phyloP scores from a whole-genome alignment of 768 basidiomycete genomes.

The Coprinellus micaceus region DNA sequence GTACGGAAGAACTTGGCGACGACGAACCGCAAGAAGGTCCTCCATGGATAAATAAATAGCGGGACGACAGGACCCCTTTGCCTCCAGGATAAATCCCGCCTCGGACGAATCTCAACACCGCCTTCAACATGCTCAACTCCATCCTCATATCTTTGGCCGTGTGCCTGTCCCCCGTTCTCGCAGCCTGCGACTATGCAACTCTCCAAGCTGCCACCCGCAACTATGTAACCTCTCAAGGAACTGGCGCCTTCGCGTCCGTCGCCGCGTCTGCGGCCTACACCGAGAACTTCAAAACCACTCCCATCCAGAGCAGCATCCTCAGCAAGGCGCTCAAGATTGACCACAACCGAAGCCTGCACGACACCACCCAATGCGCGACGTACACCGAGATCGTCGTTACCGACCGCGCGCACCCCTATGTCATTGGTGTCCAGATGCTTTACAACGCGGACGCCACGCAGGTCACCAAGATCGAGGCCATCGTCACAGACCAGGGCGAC shows the following conservation, averaged over 20 bases:
- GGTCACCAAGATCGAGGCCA: constrained; percentile 4
- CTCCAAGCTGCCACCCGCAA: constrained; percentile 4
- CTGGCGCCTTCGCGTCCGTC: neutral
- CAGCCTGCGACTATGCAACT: constrained; percentile 3
- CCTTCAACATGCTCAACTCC: neutral
- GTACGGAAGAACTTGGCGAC: neutral
- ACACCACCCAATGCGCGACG: constrained; percentile 8
- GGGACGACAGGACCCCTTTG: too few relatives aligned
- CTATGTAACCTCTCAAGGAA: constrained; percentile 1
- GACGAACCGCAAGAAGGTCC: neutral
- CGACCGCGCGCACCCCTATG: constrained; percentile 6
- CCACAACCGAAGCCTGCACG: constrained; percentile 7
- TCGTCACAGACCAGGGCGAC: constrained; percentile 8
- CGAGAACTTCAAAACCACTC: constrained; percentile 6
- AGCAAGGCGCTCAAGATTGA: constrained; percentile 4
- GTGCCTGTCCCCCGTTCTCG: neutral
- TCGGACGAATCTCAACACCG: too few relatives aligned
- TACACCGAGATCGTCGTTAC: constrained; percentile 10
- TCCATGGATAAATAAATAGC: too few relatives aligned
- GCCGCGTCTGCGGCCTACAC: constrained; percentile 4
- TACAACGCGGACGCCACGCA: neutral
- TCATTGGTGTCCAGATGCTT: constrained; percentile 7
- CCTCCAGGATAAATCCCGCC: too few relatives aligned
- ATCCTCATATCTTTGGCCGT: neutral
- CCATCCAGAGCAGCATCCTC: constrained; percentile 1